Evolutionary conservation across 1,284 basidiomycete genomes (phyloP).

Genomic region (Rhodotorula mucilaginosa): DNA sequence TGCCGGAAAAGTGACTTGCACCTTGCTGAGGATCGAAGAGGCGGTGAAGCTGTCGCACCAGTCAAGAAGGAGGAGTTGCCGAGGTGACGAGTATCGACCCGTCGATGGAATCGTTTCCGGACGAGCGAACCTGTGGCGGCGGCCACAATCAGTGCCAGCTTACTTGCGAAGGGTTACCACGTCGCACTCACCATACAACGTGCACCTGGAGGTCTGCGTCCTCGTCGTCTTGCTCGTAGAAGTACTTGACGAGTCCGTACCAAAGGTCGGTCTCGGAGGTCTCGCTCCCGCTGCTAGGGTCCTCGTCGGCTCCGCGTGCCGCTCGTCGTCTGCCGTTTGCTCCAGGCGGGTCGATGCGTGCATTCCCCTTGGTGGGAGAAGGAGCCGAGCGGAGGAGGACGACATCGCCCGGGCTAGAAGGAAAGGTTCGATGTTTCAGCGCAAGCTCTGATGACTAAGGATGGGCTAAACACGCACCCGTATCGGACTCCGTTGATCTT

Average conservation of each 20-base stretch:
- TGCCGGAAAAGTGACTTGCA: neutral
- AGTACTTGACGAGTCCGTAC: too few species aligned
- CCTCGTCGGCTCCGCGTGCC: neutral
- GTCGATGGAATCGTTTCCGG: neutral
- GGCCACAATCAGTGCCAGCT: too few species aligned
- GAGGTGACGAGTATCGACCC: neutral
- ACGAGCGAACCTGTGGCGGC: neutral
- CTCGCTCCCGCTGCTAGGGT: neutral
- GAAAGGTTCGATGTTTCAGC: neutral
- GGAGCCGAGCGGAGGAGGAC: neutral
- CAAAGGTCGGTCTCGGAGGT: neutral
- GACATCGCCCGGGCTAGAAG: neutral
- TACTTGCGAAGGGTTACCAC: too few species aligned
- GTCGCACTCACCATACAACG: conserved; percentile 3
- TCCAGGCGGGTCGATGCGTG: too few species aligned
- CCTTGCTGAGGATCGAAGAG: neutral
- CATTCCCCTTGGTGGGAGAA: neutral
- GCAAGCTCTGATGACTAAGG: neutral
- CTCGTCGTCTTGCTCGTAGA: too few species aligned
- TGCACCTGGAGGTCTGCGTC: neutral
- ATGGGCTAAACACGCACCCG: neutral
- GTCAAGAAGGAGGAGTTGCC: conserved; percentile 6
- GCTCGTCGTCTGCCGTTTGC: too few species aligned
- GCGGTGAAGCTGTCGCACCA: neutral
- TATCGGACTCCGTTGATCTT: neutral